Evolutionary conservation across 2,329 filamentous ascomycete genomes (phyloP).

Genomic region (Aspergillus alliaceus): DNA sequence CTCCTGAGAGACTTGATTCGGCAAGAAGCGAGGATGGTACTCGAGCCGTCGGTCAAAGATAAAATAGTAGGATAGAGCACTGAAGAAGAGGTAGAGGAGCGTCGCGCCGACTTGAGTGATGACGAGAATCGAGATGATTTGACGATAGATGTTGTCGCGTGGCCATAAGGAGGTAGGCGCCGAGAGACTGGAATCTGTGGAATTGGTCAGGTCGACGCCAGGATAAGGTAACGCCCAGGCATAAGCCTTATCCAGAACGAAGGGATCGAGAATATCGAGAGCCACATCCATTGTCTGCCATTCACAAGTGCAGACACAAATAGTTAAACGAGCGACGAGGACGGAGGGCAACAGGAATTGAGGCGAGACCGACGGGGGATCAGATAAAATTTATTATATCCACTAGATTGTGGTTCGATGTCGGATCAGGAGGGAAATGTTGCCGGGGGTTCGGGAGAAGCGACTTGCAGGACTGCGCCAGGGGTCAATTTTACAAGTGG

Average conservation of each 20-base stretch:
- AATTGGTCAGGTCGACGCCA: slow-evolving; percentile 25
- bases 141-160: slow-evolving; percentile 29
- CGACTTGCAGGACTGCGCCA: too few species aligned
- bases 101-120: slow-evolving; percentile 75
- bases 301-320: neutral
- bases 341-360: too few species aligned
- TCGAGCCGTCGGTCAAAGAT: slow-evolving; percentile 88
- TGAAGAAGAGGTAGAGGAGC: slow-evolving; percentile 78
- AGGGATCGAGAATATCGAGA: slow-evolving; percentile 76
- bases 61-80: slow-evolving; percentile 77
- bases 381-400: too few species aligned
- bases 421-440: too few species aligned
- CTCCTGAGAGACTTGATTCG: slow-evolving; percentile 84
- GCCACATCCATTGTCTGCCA: slow-evolving; percentile 74
- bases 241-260: slow-evolving; percentile 73
- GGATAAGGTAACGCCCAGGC: slow-evolving; percentile 45
- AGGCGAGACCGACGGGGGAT: too few species aligned
- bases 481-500: too few species aligned
- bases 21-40: slow-evolving; percentile 87
- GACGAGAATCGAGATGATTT: slow-evolving; percentile 16
- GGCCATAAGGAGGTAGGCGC: slow-evolving; percentile 17
- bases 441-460: too few species aligned
- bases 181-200: too few species aligned
- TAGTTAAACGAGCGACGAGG: too few species aligned
- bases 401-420: too few species aligned